phyloP scores from a whole-genome alignment of 1,139 yeast species.

The Yamadazyma spencermartinsiae region DNA sequence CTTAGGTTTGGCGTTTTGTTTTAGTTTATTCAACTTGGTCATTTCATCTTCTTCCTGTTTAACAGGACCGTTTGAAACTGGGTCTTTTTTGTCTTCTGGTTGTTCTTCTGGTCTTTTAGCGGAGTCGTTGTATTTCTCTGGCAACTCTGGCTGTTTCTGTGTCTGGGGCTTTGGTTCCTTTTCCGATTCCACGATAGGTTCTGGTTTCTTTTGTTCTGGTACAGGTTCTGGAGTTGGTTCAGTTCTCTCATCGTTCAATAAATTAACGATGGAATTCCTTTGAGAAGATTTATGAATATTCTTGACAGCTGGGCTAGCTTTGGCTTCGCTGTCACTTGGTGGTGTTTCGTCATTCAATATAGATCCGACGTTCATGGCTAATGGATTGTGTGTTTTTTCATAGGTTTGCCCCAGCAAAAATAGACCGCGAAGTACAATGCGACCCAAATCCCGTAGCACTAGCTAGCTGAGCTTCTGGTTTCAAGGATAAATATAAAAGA shows the following conservation, averaged over 20 bases:
- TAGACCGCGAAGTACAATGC: too few relatives aligned
- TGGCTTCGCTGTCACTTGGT: conserved; percentile 25
- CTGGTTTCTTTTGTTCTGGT: conserved; percentile 4
- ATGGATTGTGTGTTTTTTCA: too few relatives aligned
- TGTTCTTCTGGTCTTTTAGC: conserved; percentile 16
- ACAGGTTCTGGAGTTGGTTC: conserved; percentile 21
- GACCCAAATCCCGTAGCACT: too few relatives aligned
- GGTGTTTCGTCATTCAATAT: conserved; percentile 47
- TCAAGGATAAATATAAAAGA: too few relatives aligned
- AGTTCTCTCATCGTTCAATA: conserved; percentile 47
- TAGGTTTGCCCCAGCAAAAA: too few relatives aligned
- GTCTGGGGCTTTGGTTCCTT: conserved; percentile 2
- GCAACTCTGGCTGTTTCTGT: neutral
- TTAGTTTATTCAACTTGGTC: conserved; percentile 19
- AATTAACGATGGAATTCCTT: conserved; percentile 45
- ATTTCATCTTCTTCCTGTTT: conserved; percentile 23
- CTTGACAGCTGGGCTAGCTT: neutral
- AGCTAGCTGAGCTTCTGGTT: too few relatives aligned
- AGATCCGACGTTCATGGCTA: conserved; percentile 48
- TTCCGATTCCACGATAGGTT: conserved; percentile 2
- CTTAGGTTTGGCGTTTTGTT: conserved; percentile 50
- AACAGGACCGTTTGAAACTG: neutral
- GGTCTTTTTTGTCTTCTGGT: conserved; percentile 9
- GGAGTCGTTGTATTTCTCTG: conserved; percentile 7
- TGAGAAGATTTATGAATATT: conserved; percentile 14